phyloP scores from a whole-genome alignment of 495 filamentous ascomycete genomes.

The Penicillium waksmanii region DNA sequence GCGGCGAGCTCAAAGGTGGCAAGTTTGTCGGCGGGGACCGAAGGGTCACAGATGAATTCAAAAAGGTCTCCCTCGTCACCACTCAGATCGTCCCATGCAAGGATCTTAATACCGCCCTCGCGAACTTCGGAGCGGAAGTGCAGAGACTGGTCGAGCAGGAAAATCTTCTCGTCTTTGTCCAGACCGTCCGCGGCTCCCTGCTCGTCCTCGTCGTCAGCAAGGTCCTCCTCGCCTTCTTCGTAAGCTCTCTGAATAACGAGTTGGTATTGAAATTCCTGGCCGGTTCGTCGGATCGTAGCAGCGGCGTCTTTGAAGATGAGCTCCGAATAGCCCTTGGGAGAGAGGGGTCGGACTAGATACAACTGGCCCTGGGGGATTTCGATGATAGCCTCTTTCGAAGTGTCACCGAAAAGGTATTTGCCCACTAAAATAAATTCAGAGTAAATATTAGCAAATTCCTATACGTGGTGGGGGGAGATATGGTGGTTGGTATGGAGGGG shows the following conservation, averaged over 20 bases:
- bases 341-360: slow-evolving; percentile 92
- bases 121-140: slow-evolving; percentile 85
- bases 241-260: slow-evolving; percentile 94
- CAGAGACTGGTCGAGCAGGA: slow-evolving; percentile 87
- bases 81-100: slow-evolving; percentile 94
- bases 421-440: slow-evolving; percentile 59
- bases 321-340: slow-evolving; percentile 95
- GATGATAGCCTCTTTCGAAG: slow-evolving; percentile 90
- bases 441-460: slow-evolving; percentile 21
- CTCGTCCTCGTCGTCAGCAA: slow-evolving; percentile 83
- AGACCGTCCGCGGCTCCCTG: slow-evolving; percentile 68
- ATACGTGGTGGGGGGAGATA: slow-evolving; percentile 1
- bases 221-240: slow-evolving; percentile 95
- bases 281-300: slow-evolving; percentile 87
- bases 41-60: slow-evolving; percentile 91
- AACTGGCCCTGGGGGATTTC: slow-evolving; percentile 94
- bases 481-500: slow-evolving; percentile 36
- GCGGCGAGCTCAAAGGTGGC: slow-evolving; percentile 82
- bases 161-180: slow-evolving; percentile 95
- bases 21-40: slow-evolving; percentile 69
- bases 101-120: slow-evolving; percentile 75
- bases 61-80: slow-evolving; percentile 92
- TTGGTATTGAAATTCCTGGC: slow-evolving; percentile 94
- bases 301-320: slow-evolving; percentile 98
- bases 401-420: slow-evolving; percentile 90